Base-by-base conservation (phyloP, 1,139 yeast genomes). In the Scheffersomyces quercinus region DNA sequence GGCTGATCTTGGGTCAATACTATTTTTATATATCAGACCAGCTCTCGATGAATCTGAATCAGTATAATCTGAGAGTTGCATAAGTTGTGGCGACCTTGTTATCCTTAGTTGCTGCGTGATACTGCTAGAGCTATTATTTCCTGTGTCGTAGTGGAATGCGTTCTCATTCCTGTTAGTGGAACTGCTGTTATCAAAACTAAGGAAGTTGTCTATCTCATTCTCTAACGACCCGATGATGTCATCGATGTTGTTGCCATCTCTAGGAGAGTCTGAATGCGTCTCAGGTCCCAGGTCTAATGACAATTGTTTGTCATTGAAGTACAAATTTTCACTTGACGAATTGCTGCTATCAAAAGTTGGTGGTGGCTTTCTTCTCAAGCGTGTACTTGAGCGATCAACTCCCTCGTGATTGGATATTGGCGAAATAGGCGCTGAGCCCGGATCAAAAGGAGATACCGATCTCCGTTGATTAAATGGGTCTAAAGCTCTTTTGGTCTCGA, bases 281-380 rank as follows among this genome's bases (percentile, higher is more conserved):
- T 31, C 20, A 7, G 24, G 10, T 20, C 26, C 26, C 26, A 20
- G 26, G 26, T 6, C 8, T 20, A 20, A 20, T 1, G 26, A 20
- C 6, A 14, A 20, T 3, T 15, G 35, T 31, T 31, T 14, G 24
- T 10, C 11, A 11, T 20, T n/a, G n/a, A 31, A 31, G 20, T 31
- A 31, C n/a, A 31, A 31, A 14, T 31, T 20, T 31, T 31, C 35
- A 9, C 20, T 31, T 5, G 35, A 14, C 12, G 15, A 15, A 14
- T 31, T n/a, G 5, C 11, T 13, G 20, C n/a, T 14, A 20, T 20
- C 26, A 14, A 31, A 11, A 14, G 48, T 37, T 9, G 65, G 62
- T 3, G 67, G 66, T 5, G 66, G 63, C 48, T 59, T 61, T 28
- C 68, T 51, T 12, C 56, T 46, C 1, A 47, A 39, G 11, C 35